Conservation (phyloP, 495 filamentous ascomycete genomes). For the Diplogelasinospora grovesii region DNA sequence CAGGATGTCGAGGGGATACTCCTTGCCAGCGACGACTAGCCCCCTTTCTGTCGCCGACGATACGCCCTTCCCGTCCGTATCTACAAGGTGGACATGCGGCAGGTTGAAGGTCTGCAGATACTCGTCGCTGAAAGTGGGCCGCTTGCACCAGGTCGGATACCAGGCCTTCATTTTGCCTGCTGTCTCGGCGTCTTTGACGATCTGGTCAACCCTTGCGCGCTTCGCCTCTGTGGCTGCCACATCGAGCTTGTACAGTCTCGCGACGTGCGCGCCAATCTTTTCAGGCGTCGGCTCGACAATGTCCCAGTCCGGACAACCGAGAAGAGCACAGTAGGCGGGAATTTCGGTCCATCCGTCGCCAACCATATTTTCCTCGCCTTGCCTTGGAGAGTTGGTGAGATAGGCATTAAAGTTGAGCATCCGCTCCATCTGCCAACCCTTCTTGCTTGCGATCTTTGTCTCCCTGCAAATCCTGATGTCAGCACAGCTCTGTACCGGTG, state of each 20-base stretch:
- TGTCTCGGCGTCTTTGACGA: slow-evolving; percentile 37
- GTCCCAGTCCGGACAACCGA: slow-evolving; percentile 17
- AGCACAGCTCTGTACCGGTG: neutral
- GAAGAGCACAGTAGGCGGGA: slow-evolving; percentile 20
- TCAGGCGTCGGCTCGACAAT: slow-evolving; percentile 28
- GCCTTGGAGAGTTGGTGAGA: slow-evolving; percentile 19
- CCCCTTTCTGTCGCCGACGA: slow-evolving; percentile 30
- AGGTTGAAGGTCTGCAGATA: slow-evolving; percentile 41
- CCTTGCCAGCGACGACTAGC: slow-evolving; percentile 32
- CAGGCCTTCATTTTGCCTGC: slow-evolving; percentile 37
- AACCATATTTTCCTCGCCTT: slow-evolving; percentile 31
- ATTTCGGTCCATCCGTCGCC: slow-evolving; percentile 35
- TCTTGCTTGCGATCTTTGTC: slow-evolving; percentile 28
- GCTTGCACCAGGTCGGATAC: slow-evolving; percentile 44
- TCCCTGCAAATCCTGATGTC: slow-evolving; percentile 11
- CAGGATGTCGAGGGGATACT: slow-evolving; percentile 42
- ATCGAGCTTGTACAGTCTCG: slow-evolving; percentile 22
- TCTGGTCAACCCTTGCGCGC: slow-evolving; percentile 34
- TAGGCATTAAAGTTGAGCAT: slow-evolving; percentile 27
- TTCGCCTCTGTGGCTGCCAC: slow-evolving; percentile 12
- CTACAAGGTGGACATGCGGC: slow-evolving; percentile 43
- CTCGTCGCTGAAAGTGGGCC: slow-evolving; percentile 38
- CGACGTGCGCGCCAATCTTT: slow-evolving; percentile 28
- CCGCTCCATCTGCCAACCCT: slow-evolving; percentile 41
- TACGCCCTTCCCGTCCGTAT: slow-evolving; percentile 48